Evolutionary conservation across 192 early-diverging fungal genomes (phyloP), one percentile per base, ranked within the genome.

Genomic region (Coemansia reversa): DNA sequence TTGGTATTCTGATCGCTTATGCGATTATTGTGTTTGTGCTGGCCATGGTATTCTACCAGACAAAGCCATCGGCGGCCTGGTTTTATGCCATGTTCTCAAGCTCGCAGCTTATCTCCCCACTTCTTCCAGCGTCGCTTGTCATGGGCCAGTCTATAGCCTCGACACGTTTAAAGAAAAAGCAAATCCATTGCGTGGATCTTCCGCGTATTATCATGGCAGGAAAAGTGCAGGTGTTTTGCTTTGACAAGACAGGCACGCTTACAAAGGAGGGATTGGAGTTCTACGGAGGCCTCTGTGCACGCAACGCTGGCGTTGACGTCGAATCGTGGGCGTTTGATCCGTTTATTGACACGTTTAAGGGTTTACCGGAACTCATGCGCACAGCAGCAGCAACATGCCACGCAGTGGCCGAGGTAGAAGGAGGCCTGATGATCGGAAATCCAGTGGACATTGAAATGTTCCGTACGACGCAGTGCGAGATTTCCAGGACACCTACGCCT

Each of bases 361-460:
- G 42, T n/a, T 49, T 63, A 12, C 60, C 61, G 29, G 54, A 42
- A 19, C 63, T 70, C 48, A 39, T 60, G 48, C 71, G 66, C 55
- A 27, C 59, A 27, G 79, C 63, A 0, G 50, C 84, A 29, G 74
- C 82, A 0, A 70, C 77, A 7, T 88, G 88, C 69, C 90, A 92
- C 62, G 70, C 84, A 0, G 74, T 91, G 9, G 85, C 85, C 5
- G 61, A 65, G 19, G 69, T 87, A 12, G 67, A 75, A 49, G 82
- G 39, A 51, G 82, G 72, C 2, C 70, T 83, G 68, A 59, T 81
- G 19, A 76, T 89, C 22, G 90, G 90, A 11, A 84, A 88, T 64
- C 79, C 85, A 9, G 84, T 92, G 8, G 90, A 92, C 58, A 58
- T 87, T 55, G 88, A 87, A 56, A 85, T 88, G 76, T 91, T 91